Evolutionary conservation across 2,329 filamentous ascomycete species (phyloP).

Genomic region (Cladosporium sp.): DNA sequence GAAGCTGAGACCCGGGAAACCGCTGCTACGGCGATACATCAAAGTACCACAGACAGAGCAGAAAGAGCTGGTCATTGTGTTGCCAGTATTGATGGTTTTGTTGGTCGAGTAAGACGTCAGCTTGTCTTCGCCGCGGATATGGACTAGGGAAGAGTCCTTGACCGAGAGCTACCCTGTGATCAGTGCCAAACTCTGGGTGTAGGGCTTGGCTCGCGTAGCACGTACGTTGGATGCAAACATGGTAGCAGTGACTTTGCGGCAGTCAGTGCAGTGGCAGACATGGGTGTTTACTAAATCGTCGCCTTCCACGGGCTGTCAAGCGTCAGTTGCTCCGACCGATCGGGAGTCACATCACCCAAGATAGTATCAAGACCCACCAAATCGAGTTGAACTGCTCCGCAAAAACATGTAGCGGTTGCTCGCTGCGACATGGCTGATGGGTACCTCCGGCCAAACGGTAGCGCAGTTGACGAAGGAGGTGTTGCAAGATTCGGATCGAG

Average conservation of each 20-base stretch:
- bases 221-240: conserved; percentile 54
- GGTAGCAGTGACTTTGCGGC: conserved; percentile 58
- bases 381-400: conserved; percentile 52
- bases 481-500: no score
- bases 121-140: conserved; percentile 50
- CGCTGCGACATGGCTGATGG: background rate
- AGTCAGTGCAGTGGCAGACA: conserved; percentile 58
- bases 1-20: conserved; percentile 46
- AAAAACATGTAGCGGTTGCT: conserved; percentile 57
- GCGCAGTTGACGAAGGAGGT: no score
- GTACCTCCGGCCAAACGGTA: no score
- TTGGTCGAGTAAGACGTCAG: conserved; percentile 46
- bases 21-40: conserved; percentile 52
- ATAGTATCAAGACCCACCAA: conserved; percentile 39
- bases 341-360: background rate
- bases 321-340: background rate
- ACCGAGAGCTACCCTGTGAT: conserved; percentile 25
- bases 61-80: conserved; percentile 59
- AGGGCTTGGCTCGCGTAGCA: background rate
- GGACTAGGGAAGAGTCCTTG: conserved; percentile 16
- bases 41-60: conserved; percentile 57
- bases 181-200: conserved; percentile 41
- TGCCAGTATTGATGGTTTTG: conserved; percentile 45
- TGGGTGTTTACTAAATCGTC: conserved; percentile 49
- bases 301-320: conserved; percentile 40